Evolutionary conservation across 306 rosid genomes (phyloP).

Genomic region (Cajanus cajan): DNA sequence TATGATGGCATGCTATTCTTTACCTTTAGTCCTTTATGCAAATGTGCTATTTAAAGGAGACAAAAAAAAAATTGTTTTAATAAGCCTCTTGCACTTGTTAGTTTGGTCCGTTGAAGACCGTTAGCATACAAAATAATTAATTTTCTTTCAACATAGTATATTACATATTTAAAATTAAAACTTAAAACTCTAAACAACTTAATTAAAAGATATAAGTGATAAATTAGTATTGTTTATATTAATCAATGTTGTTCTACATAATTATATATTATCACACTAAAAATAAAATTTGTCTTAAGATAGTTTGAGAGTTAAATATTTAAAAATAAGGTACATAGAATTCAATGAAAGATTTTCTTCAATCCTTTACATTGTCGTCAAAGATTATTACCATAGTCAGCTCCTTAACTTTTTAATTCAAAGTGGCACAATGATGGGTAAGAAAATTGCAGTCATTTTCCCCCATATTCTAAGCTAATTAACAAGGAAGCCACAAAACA

Average conservation of each 20-base stretch:
- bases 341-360: conserved; percentile 25
- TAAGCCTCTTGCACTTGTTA: too few species aligned
- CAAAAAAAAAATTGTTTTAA: too few species aligned
- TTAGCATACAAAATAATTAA: too few species aligned
- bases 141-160: too few species aligned
- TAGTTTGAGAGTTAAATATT: background rate
- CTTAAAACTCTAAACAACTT: too few species aligned
- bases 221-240: too few species aligned
- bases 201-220: too few species aligned
- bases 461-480: conserved; percentile 6
- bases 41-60: too few species aligned
- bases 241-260: conserved; percentile 9
- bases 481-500: conserved; percentile 9
- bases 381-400: conserved; percentile 27
- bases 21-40: too few species aligned
- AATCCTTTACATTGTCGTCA: conserved; percentile 14
- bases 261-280: conserved; percentile 27
- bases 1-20: too few species aligned
- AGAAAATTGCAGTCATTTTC: conserved; percentile 7
- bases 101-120: too few species aligned
- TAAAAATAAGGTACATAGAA: conserved; percentile 19
- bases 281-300: conserved; percentile 9
- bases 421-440: background rate
- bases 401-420: background rate
- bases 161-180: too few species aligned